phyloP scores from a whole-genome alignment of 768 basidiomycete species.

The Pisolithus albus region DNA sequence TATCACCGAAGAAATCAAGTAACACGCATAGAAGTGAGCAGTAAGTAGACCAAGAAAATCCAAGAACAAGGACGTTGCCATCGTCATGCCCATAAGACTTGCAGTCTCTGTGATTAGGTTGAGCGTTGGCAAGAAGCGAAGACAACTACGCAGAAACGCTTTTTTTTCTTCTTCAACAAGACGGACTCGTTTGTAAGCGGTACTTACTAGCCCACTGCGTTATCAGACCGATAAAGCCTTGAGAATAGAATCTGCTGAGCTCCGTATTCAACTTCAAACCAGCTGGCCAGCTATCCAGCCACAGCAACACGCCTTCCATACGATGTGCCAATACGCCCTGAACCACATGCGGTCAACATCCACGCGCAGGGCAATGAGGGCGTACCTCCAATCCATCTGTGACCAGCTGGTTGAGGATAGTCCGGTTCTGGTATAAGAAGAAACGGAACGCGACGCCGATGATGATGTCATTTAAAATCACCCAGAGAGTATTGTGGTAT shows the following conservation, averaged over 20 bases:
- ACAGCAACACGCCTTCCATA: constrained; percentile 51
- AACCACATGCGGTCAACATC: background rate
- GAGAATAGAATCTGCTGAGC: constrained; percentile 79
- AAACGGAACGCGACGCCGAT: constrained; percentile 69
- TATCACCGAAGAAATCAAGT: constrained; percentile 52
- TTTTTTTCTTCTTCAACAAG: background rate
- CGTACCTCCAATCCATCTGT: constrained; percentile 37
- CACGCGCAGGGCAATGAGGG: background rate
- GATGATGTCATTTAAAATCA: constrained; percentile 85
- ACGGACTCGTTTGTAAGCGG: background rate
- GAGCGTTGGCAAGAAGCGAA: constrained; percentile 18
- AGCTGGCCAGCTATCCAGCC: constrained; percentile 95
- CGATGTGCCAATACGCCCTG: constrained; percentile 24
- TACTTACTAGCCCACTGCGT: constrained; percentile 67
- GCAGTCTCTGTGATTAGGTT: constrained; percentile 30
- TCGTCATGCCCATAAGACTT: constrained; percentile 47
- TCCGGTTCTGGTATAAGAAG: constrained; percentile 63
- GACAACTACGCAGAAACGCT: constrained; percentile 16
- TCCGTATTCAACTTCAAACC: constrained; percentile 95
- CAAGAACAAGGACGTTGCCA: constrained; percentile 56
- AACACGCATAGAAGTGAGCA: constrained; percentile 64
- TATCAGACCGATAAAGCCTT: constrained; percentile 59
- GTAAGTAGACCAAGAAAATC: constrained; percentile 67
- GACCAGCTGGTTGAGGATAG: constrained; percentile 36
- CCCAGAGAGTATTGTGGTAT: constrained; percentile 90